Evolutionary conservation across 164 flowering plant genomes (phyloP).

Genomic region (Aristolochia fimbriata): DNA sequence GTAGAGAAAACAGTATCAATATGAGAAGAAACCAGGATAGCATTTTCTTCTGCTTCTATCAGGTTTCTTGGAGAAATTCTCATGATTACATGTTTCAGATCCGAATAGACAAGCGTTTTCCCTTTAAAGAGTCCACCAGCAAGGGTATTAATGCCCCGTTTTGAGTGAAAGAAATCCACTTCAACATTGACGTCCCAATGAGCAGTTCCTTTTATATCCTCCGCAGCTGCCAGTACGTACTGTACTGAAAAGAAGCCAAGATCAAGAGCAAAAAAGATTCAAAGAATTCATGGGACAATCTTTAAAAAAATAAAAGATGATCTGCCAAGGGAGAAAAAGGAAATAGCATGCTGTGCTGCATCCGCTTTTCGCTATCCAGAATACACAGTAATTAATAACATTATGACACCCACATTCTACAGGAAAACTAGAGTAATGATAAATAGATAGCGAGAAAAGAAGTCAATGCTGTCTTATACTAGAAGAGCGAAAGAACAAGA

Average conservation of each 20-base stretch:
- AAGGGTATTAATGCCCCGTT: slow-evolving; percentile 62
- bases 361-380: too few species aligned
- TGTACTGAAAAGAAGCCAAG: slow-evolving; percentile 11
- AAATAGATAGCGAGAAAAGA: too few species aligned
- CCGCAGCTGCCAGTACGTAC: slow-evolving; percentile 64
- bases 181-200: slow-evolving; percentile 95
- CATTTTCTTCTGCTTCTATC: slow-evolving; percentile 58
- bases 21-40: slow-evolving; percentile 93
- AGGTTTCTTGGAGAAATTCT: slow-evolving; percentile 72
- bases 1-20: slow-evolving; percentile 87
- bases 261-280: slow-evolving; percentile 4
- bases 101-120: slow-evolving; percentile 77
- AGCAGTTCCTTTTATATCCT: slow-evolving; percentile 57
- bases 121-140: slow-evolving; percentile 67
- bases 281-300: too few species aligned
- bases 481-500: too few species aligned
- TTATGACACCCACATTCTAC: too few species aligned
- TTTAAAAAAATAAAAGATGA: neutral
- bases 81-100: slow-evolving; percentile 63
- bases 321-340: too few species aligned
- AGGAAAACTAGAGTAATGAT: too few species aligned
- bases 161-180: slow-evolving; percentile 65
- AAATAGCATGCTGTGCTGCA: neutral
- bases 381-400: too few species aligned
- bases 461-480: too few species aligned